Conservation (phyloP, 148 eudicot species). For the Heliamphora exappendiculata region DNA sequence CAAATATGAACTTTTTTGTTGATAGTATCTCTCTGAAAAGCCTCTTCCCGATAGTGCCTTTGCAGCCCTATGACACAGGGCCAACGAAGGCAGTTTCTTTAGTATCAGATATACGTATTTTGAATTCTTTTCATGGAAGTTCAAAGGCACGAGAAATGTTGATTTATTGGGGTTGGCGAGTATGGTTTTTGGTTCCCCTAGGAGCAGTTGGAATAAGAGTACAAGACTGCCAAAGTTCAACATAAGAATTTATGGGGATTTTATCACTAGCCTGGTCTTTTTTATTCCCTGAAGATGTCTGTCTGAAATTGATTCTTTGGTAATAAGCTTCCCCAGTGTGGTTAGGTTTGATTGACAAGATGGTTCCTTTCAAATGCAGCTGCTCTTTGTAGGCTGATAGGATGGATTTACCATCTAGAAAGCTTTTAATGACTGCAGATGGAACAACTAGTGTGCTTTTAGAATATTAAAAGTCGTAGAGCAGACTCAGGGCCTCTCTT, state of each 20-base stretch:
- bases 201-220: not conserved
- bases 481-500: no score
- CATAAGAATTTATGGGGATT: not conserved
- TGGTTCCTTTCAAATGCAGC: not conserved
- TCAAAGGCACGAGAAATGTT: no score
- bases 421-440: not conserved
- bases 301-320: not conserved
- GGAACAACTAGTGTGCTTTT: not conserved
- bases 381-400: no score
- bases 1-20: not conserved
- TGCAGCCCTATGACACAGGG: no score
- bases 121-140: no score
- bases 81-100: no score
- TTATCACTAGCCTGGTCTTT: not conserved
- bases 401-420: no score
- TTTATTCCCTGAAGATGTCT: not conserved
- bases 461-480: not conserved
- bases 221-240: not conserved
- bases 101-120: no score
- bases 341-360: not conserved
- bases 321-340: not conserved
- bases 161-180: not conserved
- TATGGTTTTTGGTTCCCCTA: not conserved
- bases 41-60: no score
- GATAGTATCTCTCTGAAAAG: no score